Evolutionary conservation across 805 yeast genomes (phyloP), one percentile per base, ranked within the genome.

Genomic region (Danielia oregonensis): DNA sequence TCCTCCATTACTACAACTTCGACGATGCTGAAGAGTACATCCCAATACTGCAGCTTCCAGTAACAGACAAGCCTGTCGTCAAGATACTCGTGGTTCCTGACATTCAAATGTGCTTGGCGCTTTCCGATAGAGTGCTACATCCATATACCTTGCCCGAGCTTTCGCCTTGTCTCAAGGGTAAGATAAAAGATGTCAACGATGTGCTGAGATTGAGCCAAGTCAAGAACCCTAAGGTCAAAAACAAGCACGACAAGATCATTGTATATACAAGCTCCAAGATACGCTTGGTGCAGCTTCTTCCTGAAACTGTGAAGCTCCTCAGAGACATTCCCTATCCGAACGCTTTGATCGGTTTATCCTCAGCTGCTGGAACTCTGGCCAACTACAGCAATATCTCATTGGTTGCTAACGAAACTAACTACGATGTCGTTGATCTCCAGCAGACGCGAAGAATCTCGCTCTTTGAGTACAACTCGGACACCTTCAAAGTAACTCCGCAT

Each of bases 1-100:
- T 67, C n/a, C 54, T 62, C 17, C 72, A 67, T 40, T 60, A 57
- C 36, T 61, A 63, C 40, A 51, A 54, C 9, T 65, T 67, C 33
- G 70, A 65, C 26, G 71, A 65, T 45, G 63, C 62, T 13, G 52
- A 57, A 17, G 59, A 50, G 15, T 65, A 55, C 40, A 56, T 63
- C 24, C 42, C 56, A 13, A 57, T 63, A 8, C 44, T 57, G 15
- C 49, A 51, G 32, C 28, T 54, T n/a, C 39, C 43, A 16, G 40
- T 51, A 6, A 36, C 47, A 10, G 14, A 32, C 8, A 36, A 32
- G 4, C 40, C 54, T 2, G 44, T 65, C 5, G 26, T 26, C 6
- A 55, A 56, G 39, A 44, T 65, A 21, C 32, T 64, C 4, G 38
- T 55, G 4, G 37, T 65, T 22, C 46, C 52, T 0, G 50, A 45